Percentiles rank a stretch among this genome's conserved stretches.
Evolutionary conservation across 1,284 basidiomycete species (phyloP).

Genomic region (Macrocystidia cucumis): DNA sequence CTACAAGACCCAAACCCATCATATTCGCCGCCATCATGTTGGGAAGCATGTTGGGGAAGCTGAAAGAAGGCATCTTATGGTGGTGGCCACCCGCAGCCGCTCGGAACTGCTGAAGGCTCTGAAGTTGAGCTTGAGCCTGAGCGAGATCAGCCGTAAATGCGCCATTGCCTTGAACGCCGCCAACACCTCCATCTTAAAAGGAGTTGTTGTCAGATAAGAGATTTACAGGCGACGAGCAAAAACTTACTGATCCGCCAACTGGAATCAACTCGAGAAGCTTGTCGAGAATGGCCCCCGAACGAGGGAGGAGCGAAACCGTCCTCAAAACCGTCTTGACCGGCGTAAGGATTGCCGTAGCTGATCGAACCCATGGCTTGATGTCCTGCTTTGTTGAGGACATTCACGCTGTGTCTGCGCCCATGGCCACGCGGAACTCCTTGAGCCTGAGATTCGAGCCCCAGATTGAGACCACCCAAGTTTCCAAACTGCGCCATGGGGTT

Average conservation of each 20-base stretch:
- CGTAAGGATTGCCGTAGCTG: slow-evolving; percentile 37
- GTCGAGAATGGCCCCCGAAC: slow-evolving; percentile 68
- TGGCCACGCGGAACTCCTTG: slow-evolving; percentile 75
- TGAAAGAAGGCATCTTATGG: slow-evolving; percentile 95
- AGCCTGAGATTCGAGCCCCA: slow-evolving; percentile 60
- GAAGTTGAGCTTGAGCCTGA: slow-evolving; percentile 93
- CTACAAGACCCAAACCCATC: slow-evolving; percentile 81
- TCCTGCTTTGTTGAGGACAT: slow-evolving; percentile 73
- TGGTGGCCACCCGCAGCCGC: slow-evolving; percentile 93
- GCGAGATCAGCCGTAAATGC: slow-evolving; percentile 78
- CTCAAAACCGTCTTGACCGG: slow-evolving; percentile 59
- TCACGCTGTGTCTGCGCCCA: slow-evolving; percentile 90
- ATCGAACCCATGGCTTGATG: slow-evolving; percentile 43
- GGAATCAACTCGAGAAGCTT: slow-evolving; percentile 70
- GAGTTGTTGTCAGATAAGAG: slow-evolving; percentile 7
- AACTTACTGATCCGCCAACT: slow-evolving; percentile 84
- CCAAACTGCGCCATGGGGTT: slow-evolving; percentile 65
- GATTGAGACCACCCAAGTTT: slow-evolving; percentile 43
- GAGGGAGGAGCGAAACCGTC: slow-evolving; percentile 58
- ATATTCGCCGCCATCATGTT: slow-evolving; percentile 95
- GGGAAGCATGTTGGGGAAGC: slow-evolving; percentile 94
- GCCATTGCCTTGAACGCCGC: slow-evolving; percentile 55
- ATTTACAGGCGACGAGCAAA: slow-evolving; percentile 2
- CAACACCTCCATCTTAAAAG: slow-evolving; percentile 62
- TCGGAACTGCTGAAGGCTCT: slow-evolving; percentile 95